Base-by-base conservation (phyloP, 805 yeast species). In the Yarrowia osloensis region DNA sequence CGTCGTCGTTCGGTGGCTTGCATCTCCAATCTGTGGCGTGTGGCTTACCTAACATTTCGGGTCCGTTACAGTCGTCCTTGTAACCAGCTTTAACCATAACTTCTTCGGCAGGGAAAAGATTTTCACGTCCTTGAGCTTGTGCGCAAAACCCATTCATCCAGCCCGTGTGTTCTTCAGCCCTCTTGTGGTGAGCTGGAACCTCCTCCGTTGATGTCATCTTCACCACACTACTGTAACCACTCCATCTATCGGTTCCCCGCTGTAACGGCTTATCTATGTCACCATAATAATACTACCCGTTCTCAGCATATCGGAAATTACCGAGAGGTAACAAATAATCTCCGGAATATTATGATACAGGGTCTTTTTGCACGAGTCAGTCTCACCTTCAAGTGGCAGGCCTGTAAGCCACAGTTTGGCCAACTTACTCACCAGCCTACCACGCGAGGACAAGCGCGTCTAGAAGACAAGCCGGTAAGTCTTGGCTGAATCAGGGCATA, bases 11-110 rank as follows among this genome's bases (percentile, higher is more conserved):
- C 24, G 40, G 57, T 50, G 57, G 57, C 57, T 50, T 50, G 57
- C 57, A 50, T 26, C 19, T 33, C 15, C 39, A 31, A 31, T 50
- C 29, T 50, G 57, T 50, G 57, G 57, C 57, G 40, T 50, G 57
- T 50, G 57, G 57, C 57, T 50, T 50, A 50, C 57, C 57, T 50
- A 50, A 50, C 57, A 50, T 50, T 50, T 50, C 57, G 57, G 57
- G 57, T 33, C 39, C 15, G 21, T 31, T 50, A 22, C 57, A 50
- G 28, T 29, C 31, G 29, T 21, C 57, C 21, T 31, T 50, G 40
- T 50, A 15, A 9, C 26, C 40, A 31, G 40, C 57, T 22, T 17
- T 50, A 50, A 50, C 57, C 40, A 50, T 50, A 50, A 31, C 57
- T 22, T 50, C 57, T 33, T 33, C 57, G 57, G 57, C n/a, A 33